These are phyloP conservation scores for Linnemannia exigua DNA, from an alignment of 192 early-diverging fungal species.

Conservation along the genomic window DNA sequence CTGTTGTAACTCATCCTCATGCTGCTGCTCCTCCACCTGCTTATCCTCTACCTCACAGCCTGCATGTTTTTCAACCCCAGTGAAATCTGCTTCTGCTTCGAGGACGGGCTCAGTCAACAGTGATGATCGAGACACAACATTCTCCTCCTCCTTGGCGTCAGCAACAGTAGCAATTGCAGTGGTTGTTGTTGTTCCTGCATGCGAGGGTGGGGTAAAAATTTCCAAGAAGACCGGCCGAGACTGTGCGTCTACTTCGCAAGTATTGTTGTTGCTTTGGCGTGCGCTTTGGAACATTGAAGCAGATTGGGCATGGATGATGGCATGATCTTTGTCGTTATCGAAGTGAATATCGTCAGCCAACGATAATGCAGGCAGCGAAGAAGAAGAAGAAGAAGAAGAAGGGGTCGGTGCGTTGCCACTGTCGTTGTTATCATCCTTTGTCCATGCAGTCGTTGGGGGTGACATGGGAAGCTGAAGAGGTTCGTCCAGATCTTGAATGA, in stretches of 20 bases:
- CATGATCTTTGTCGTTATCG: neutral
- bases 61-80: constrained; percentile 11
- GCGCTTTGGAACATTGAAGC: neutral
- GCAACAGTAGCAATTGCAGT: constrained; percentile 1
- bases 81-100: too few species aligned
- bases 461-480: neutral
- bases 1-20: neutral
- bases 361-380: too few species aligned
- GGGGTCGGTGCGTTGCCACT: neutral
- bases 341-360: neutral
- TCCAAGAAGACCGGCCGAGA: constrained; percentile 9
- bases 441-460: neutral
- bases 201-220: constrained; percentile 2
- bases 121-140: neutral
- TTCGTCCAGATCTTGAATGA: constrained; percentile 45
- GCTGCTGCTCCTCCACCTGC: neutral
- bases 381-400: too few species aligned
- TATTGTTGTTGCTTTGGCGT: constrained; percentile 9
- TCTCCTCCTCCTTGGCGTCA: neutral
- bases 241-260: neutral
- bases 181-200: constrained; percentile 1
- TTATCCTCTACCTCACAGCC: neutral
- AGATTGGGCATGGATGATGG: neutral
- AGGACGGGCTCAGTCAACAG: constrained; percentile 19
- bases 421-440: neutral